phyloP scores from a whole-genome alignment of 257 asterid genomes.

The Solanum ossicruentum region DNA sequence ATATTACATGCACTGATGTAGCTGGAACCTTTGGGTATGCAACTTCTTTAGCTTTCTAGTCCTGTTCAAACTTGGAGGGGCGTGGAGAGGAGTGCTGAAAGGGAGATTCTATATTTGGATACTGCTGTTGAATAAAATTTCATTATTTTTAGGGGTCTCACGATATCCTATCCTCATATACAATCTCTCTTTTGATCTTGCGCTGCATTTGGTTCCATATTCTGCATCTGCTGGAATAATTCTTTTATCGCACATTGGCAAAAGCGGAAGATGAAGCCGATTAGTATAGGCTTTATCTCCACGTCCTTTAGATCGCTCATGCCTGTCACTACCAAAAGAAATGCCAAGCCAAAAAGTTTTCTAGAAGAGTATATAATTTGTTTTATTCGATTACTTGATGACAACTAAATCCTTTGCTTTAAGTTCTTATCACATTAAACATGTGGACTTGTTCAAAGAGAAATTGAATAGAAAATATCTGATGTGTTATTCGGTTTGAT shows the following conservation, averaged over 20 bases:
- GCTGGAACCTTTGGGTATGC: slow-evolving; percentile 95
- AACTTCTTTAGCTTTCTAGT: not conserved
- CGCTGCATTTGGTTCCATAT: not conserved
- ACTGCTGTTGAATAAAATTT: not conserved
- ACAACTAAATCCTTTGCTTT: too few relatives aligned
- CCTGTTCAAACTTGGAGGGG: not conserved
- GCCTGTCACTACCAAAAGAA: not conserved
- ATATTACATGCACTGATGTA: slow-evolving; percentile 69
- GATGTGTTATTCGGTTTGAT: not conserved
- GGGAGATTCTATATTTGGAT: not conserved
- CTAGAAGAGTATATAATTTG: not conserved
- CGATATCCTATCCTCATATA: not conserved
- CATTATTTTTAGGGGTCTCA: not conserved
- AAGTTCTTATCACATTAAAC: not conserved
- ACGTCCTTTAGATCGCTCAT: not conserved
- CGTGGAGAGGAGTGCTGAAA: not conserved
- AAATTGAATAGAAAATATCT: not conserved
- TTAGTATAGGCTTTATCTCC: not conserved
- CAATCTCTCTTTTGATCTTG: not conserved
- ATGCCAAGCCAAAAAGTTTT: not conserved
- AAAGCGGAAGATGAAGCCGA: not conserved
- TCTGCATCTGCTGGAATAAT: not conserved
- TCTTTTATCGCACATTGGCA: not conserved
- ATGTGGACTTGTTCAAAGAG: not conserved
- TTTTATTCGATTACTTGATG: not conserved